Conservation (phyloP, 75 land plant species). For the Pinus albicaulis region DNA sequence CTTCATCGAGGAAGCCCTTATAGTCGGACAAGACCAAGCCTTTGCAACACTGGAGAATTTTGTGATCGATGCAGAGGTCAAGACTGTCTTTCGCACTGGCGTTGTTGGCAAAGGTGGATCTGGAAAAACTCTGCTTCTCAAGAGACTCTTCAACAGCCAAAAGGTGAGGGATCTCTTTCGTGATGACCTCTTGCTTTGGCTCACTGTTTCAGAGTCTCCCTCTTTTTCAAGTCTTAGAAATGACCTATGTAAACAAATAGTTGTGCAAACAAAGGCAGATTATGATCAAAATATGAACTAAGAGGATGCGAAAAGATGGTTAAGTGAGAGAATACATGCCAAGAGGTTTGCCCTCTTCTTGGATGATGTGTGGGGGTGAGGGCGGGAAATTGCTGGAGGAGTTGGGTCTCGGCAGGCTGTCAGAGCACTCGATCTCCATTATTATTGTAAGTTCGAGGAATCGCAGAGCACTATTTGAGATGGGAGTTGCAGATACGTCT, state of each 20-base stretch:
- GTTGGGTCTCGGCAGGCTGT: background rate
- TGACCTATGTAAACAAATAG: background rate
- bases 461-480: background rate
- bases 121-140: background rate
- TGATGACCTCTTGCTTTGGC: background rate
- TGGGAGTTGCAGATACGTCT: background rate
- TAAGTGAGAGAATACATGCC: background rate
- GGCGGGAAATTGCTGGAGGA: background rate
- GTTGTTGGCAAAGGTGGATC: background rate
- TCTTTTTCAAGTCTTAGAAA: background rate
- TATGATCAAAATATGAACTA: too few relatives aligned
- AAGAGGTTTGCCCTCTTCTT: background rate
- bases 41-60: background rate
- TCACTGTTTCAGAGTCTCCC: background rate
- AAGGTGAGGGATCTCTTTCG: background rate
- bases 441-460: conserved; percentile 1
- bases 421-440: background rate
- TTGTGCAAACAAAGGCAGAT: background rate
- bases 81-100: background rate
- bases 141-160: background rate
- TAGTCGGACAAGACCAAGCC: background rate
- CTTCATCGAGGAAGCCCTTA: background rate
- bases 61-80: background rate
- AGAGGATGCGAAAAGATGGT: too few relatives aligned
- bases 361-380: conserved; percentile 3